Evolutionary conservation across 2,329 filamentous ascomycete genomes (phyloP).

Genomic region (Lasiodiplodia hormozganensis): DNA sequence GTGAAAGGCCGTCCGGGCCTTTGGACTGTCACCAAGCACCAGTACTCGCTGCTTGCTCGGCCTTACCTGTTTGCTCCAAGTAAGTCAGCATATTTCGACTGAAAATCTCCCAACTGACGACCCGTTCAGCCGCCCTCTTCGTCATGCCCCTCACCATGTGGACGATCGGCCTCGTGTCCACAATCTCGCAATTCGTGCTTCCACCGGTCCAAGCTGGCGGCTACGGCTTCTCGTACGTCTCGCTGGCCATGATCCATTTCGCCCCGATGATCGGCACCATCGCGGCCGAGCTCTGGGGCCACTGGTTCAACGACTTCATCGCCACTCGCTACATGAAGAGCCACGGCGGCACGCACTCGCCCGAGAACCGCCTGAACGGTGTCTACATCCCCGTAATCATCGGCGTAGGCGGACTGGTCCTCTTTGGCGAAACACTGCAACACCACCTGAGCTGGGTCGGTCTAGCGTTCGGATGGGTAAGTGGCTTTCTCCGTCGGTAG

Average conservation of each 20-base stretch:
- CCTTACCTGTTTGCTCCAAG: slow-evolving; percentile 35
- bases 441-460: slow-evolving; percentile 42
- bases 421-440: slow-evolving; percentile 44
- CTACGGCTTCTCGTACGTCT: slow-evolving; percentile 29
- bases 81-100: slow-evolving; percentile 19
- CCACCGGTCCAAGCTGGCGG: slow-evolving; percentile 34
- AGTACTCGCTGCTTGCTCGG: slow-evolving; percentile 29
- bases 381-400: slow-evolving; percentile 42
- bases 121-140: slow-evolving; percentile 29
- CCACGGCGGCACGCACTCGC: slow-evolving; percentile 39
- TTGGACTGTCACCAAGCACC: slow-evolving; percentile 21
- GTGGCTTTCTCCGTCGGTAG: neutral
- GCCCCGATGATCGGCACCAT: slow-evolving; percentile 45
- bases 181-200: slow-evolving; percentile 36
- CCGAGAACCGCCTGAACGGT: slow-evolving; percentile 44
- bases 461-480: slow-evolving; percentile 43
- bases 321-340: slow-evolving; percentile 41
- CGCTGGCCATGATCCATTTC: slow-evolving; percentile 42
- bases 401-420: slow-evolving; percentile 42
- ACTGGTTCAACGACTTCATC: slow-evolving; percentile 48
- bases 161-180: slow-evolving; percentile 39
- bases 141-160: slow-evolving; percentile 38
- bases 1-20: slow-evolving; percentile 17
- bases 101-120: neutral
- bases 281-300: slow-evolving; percentile 43